phyloP scores from a whole-genome alignment of 179 eudicot genomes.

The Heliamphora pulchella region DNA sequence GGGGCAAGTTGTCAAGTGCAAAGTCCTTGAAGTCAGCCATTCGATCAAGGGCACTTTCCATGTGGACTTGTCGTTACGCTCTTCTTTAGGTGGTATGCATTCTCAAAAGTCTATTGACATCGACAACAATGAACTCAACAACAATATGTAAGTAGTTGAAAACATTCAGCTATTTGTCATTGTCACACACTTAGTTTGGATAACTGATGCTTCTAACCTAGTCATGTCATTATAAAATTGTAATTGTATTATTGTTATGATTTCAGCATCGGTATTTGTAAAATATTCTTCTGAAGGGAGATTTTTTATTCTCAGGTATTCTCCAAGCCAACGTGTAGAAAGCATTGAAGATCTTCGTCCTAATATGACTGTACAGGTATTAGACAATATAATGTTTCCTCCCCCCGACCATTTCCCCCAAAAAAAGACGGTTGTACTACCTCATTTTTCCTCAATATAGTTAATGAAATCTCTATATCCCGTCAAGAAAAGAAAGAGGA shows the following conservation, averaged over 20 bases:
- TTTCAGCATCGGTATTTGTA: neutral
- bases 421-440: neutral
- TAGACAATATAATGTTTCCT: neutral
- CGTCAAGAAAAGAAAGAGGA: neutral
- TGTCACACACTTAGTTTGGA: neutral
- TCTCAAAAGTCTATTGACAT: constrained; percentile 15
- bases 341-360: constrained; percentile 64
- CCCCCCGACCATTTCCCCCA: neutral
- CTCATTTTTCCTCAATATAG: neutral
- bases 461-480: neutral
- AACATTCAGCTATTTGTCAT: neutral
- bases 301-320: constrained; percentile 25
- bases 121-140: neutral
- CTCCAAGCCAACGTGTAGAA: constrained; percentile 33
- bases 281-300: neutral
- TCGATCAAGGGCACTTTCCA: constrained; percentile 59
- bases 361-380: constrained; percentile 61
- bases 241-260: neutral
- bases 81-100: constrained; percentile 25
- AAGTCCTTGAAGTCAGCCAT: constrained; percentile 55
- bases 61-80: constrained; percentile 74
- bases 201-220: neutral
- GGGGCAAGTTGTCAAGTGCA: constrained; percentile 86
- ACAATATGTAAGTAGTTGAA: constrained; percentile 26
- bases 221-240: neutral